Percentiles rank a stretch among this genome's conserved stretches.
Conservation (phyloP, 176 grass and related monocot genomes). For the maize (Zea mays) region DNA sequence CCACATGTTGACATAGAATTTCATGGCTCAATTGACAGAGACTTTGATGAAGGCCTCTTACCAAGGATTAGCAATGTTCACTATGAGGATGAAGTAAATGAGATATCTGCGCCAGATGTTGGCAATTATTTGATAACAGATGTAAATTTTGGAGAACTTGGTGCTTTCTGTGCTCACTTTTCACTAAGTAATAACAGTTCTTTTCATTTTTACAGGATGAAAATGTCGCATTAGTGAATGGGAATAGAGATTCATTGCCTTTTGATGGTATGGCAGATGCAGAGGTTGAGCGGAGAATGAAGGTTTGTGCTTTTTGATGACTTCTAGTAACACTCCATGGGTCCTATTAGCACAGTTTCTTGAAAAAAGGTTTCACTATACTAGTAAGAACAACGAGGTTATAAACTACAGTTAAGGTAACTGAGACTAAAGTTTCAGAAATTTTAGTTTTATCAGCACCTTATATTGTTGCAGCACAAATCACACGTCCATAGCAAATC, state of each 20-base stretch:
- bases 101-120: constrained; percentile 84
- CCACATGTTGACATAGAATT: constrained; percentile 27
- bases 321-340: background rate
- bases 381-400: background rate
- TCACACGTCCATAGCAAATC: background rate
- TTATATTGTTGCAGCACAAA: background rate
- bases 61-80: constrained; percentile 60
- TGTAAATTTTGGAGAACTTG: constrained; percentile 43
- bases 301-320: constrained; percentile 53
- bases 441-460: background rate
- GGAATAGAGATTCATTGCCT: constrained; percentile 53
- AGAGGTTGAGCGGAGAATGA: constrained; percentile 81
- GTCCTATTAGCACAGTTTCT: background rate
- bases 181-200: constrained; percentile 44
- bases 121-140: constrained; percentile 88
- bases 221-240: constrained; percentile 48
- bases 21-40: constrained; percentile 51
- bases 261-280: constrained; percentile 87
- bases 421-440: background rate
- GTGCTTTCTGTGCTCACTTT: constrained; percentile 27
- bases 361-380: background rate
- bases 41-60: constrained; percentile 86
- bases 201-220: constrained; percentile 59
- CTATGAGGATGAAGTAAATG: constrained; percentile 81
- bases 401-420: background rate